phyloP scores from a whole-genome alignment of 148 eudicot genomes.

The Cornus florida region DNA sequence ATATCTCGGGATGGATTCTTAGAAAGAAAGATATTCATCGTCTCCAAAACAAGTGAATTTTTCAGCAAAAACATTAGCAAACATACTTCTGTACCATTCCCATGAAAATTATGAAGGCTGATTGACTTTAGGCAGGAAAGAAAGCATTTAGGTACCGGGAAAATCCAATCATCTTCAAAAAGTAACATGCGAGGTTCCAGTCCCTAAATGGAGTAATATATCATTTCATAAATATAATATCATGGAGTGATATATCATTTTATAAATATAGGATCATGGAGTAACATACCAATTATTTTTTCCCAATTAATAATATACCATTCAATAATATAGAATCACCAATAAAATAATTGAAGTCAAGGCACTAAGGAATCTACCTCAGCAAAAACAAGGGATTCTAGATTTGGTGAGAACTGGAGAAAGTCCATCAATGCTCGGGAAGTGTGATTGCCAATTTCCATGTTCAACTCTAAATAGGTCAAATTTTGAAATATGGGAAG shows the following conservation, averaged over 20 bases:
- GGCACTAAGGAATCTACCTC: slow-evolving; percentile 24
- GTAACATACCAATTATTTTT: too few relatives aligned
- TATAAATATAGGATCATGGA: too few relatives aligned
- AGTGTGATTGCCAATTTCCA: slow-evolving; percentile 15
- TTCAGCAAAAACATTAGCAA: slow-evolving; percentile 34
- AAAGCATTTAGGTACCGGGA: slow-evolving; percentile 26
- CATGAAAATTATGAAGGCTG: slow-evolving; percentile 28
- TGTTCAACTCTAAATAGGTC: slow-evolving; percentile 41
- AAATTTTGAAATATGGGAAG: slow-evolving; percentile 43
- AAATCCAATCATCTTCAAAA: slow-evolving; percentile 15
- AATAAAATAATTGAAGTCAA: not conserved
- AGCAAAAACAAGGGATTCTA: slow-evolving; percentile 33
- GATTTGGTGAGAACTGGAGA: slow-evolving; percentile 37
- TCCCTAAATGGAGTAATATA: slow-evolving; percentile 21
- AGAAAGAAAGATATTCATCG: slow-evolving; percentile 20
- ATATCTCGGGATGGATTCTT: slow-evolving; percentile 19
- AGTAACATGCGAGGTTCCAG: slow-evolving; percentile 9
- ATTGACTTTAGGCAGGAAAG: slow-evolving; percentile 26
- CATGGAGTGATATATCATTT: not conserved
- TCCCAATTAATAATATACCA: not conserved
- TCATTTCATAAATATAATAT: not conserved
- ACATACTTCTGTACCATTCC: slow-evolving; percentile 28
- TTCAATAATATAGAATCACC: not conserved
- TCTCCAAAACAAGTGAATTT: slow-evolving; percentile 35
- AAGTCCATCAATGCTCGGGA: slow-evolving; percentile 26